phyloP scores from a whole-genome alignment of 495 filamentous ascomycete species.

The Penicillium manginii region DNA sequence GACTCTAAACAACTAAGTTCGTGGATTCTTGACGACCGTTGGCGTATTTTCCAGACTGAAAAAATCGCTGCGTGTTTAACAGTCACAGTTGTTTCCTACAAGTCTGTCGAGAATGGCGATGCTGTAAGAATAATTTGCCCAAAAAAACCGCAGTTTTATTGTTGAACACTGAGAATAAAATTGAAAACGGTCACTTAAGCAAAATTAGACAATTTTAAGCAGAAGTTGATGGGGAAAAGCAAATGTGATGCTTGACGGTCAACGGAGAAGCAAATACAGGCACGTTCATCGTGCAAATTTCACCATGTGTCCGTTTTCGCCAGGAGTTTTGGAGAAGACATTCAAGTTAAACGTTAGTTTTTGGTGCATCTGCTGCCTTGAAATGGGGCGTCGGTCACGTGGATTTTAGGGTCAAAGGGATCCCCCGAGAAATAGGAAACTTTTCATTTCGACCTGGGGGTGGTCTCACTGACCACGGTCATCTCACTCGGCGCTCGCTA shows the following conservation, averaged over 20 bases:
- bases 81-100: background rate
- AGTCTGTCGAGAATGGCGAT: background rate
- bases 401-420: background rate
- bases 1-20: background rate
- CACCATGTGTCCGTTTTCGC: background rate
- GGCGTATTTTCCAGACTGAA: background rate
- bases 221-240: background rate
- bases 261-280: background rate
- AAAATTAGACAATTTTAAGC: background rate
- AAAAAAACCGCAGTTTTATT: background rate
- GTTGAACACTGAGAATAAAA: background rate
- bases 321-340: too few species aligned
- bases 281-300: background rate
- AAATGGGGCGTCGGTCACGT: slow-evolving; percentile 1
- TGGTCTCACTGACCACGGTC: too few species aligned
- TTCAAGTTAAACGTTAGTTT: too few species aligned
- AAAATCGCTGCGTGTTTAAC: background rate
- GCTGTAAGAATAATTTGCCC: background rate
- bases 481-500: too few species aligned
- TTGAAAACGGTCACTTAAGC: background rate
- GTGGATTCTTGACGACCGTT: background rate
- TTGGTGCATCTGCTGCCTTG: background rate
- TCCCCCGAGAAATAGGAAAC: background rate
- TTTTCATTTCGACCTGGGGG: background rate
- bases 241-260: background rate